A percentile compares a stretch with the other conserved stretches of the same genome.
Conservation (phyloP, 345 rosid species). For the Citrus sinensis region DVS_A1.0 CM039168.1:19109001-19109500, state of each 20-base stretch:
- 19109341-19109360: slow-evolving; percentile 26
- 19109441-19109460: slow-evolving; percentile 49
- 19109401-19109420: not conserved
- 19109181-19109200: not conserved
- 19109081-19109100: not conserved
- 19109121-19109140: not conserved
- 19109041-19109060: slow-evolving; percentile 61
- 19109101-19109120: not conserved
- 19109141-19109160: not conserved
- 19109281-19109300: slow-evolving; percentile 1
- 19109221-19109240: not conserved
- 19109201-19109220: not conserved
- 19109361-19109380: slow-evolving; percentile 47
- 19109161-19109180: no score
- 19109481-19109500: slow-evolving; percentile 62
- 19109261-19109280: not conserved
- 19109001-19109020: slow-evolving; percentile 30
- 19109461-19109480: slow-evolving; percentile 17
- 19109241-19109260: not conserved
- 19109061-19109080: slow-evolving; percentile 23
- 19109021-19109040: slow-evolving; percentile 32
- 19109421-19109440: slow-evolving; percentile 12
- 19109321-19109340: slow-evolving; percentile 32
- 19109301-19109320: slow-evolving; percentile 19
- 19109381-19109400: slow-evolving; percentile 49